Evolutionary conservation across 2,329 filamentous ascomycete species (phyloP).

Genomic region (Cercospora sojina): DNA sequence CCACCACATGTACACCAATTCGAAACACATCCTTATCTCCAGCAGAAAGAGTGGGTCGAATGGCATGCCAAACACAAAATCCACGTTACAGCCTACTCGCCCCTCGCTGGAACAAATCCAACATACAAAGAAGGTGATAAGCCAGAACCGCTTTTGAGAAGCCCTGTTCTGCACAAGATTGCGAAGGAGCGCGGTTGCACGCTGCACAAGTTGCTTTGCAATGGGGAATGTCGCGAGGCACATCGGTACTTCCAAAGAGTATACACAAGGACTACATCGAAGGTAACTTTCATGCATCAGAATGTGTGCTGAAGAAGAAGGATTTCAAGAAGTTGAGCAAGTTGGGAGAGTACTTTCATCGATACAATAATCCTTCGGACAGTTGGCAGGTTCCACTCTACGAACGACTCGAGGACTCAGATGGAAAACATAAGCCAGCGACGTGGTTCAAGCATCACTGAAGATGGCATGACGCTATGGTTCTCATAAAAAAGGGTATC

Average conservation of each 20-base stretch:
- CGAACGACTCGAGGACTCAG: slow-evolving; percentile 44
- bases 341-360: slow-evolving; percentile 33
- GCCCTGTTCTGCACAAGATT: slow-evolving; percentile 62
- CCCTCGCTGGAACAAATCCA: slow-evolving; percentile 40
- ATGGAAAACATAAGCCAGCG: slow-evolving; percentile 29
- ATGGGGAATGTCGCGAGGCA: slow-evolving; percentile 56
- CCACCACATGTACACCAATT: slow-evolving; percentile 34
- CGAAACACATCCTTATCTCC: slow-evolving; percentile 36
- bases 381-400: slow-evolving; percentile 41
- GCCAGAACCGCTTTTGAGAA: slow-evolving; percentile 47
- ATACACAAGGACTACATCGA: slow-evolving; percentile 41
- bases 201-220: slow-evolving; percentile 55
- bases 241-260: slow-evolving; percentile 53
- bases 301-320: slow-evolving; percentile 41
- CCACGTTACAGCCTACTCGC: slow-evolving; percentile 34
- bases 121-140: slow-evolving; percentile 40
- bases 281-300: slow-evolving; percentile 36
- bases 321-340: slow-evolving; percentile 42
- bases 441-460: slow-evolving; percentile 15
- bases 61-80: slow-evolving; percentile 30
- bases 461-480: background rate
- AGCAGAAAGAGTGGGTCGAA: slow-evolving; percentile 29
- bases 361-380: slow-evolving; percentile 32
- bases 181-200: slow-evolving; percentile 62
- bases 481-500: background rate